These are phyloP conservation scores for Hymenoscyphus salicellus DNA, from an alignment of 2,329 filamentous ascomycete genomes.

Conservation along the genomic window DNA sequence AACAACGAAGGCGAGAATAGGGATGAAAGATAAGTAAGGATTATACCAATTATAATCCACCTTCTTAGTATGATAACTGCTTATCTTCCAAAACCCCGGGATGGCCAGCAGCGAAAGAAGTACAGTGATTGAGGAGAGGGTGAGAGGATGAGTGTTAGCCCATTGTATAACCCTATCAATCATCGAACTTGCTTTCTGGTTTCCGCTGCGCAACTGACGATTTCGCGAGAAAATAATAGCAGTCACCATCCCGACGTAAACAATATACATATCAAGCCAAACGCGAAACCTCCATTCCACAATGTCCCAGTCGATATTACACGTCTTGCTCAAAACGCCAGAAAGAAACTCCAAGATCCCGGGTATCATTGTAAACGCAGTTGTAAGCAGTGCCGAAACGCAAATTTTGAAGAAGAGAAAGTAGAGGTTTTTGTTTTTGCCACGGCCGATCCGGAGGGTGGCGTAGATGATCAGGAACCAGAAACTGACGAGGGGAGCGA, in stretches of 20 bases:
- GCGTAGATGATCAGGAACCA: conserved; percentile 60
- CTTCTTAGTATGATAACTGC: conserved; percentile 35
- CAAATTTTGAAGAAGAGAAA: conserved; percentile 49
- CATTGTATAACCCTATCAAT: conserved; percentile 22
- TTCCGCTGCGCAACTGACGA: conserved; percentile 23
- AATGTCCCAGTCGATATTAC: conserved; percentile 48
- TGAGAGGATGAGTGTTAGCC: conserved; percentile 12
- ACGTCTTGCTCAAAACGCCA: conserved; percentile 40
- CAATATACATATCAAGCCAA: conserved; percentile 52
- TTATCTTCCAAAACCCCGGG: conserved; percentile 25
- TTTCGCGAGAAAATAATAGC: conserved; percentile 43
- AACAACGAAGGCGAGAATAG: conserved; percentile 50
- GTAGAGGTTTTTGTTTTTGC: conserved; percentile 42
- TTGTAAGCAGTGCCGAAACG: conserved; percentile 43
- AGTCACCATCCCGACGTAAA: conserved; percentile 54
- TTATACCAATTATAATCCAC: conserved; percentile 49
- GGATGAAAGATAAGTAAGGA: conserved; percentile 52
- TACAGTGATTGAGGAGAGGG: conserved; percentile 19
- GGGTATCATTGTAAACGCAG: conserved; percentile 38
- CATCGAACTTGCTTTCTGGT: conserved; percentile 20
- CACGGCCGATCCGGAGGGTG: conserved; percentile 45
- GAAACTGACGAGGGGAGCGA: conserved; percentile 56
- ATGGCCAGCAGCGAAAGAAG: conserved; percentile 25
- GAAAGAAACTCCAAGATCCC: conserved; percentile 45
- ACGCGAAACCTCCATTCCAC: conserved; percentile 50